Base-by-base conservation (phyloP, 2,329 filamentous ascomycete species). In the Hymenoscyphus fraxineus region DNA sequence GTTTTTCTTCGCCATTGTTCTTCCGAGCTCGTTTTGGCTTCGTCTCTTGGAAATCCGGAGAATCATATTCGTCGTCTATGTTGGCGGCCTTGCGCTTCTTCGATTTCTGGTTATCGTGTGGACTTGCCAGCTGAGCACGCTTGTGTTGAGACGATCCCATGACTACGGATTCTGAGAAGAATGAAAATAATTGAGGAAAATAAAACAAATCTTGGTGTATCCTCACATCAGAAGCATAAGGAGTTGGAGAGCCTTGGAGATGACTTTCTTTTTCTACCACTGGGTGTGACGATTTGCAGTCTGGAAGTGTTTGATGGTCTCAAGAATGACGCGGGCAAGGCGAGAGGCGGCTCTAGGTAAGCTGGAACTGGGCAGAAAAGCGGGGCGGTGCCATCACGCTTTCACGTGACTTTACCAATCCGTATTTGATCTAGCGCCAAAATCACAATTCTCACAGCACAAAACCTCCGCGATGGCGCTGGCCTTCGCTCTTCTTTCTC, bases 1-100 rank as follows among this genome's bases (percentile, higher is more conserved):
- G 76, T 62, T 77, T 78, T 68, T 82, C 80, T 38, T 74, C 73
- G 54, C 38, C 58, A 35, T 69, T 69, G 59, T 68, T 68, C 22
- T 65, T 65, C 4, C 62, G 63, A 16, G 64, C 19, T 39, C 57
- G 59, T 64, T 71, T 71, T 12, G 68, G 61, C 35, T 65, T 69
- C 6, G 58, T 27, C n/a, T 31, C 31, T 15, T 54, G 56, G 15
- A 65, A 57, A 19, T 54, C 65, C 27, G 66, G 64, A 44, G 65
- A 56, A 10, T 62, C 60, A 44, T 65, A 63, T 58, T 70, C 64
- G 10, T 54, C 59, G 16, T 47, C 58, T 38, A n/a, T 27, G 16
- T 9, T 27, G 27, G 31, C 7, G 6, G 13, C 27, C 31, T 57
- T 57, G 55, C 55, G 27, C 12, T 57, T 57, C 13, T 13, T 32